phyloP scores from a whole-genome alignment of 805 yeast genomes.

The Candida argentea region DNA sequence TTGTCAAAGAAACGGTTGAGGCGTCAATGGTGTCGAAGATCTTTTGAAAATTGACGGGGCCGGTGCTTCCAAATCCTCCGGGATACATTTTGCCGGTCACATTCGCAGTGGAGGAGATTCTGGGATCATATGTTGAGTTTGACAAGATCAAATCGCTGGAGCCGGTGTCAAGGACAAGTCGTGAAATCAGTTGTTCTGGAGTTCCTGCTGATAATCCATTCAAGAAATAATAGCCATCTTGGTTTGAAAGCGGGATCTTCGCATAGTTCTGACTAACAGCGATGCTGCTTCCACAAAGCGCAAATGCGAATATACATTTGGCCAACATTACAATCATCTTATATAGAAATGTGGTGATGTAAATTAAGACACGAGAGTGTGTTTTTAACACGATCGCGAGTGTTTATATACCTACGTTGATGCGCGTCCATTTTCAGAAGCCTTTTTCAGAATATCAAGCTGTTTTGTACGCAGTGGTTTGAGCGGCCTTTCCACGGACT shows the following conservation, averaged over 20 bases:
- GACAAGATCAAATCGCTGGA: constrained; percentile 5
- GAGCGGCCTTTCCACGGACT: too few relatives aligned
- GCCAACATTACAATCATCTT: too few relatives aligned
- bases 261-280: too few relatives aligned
- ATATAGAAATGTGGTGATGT: too few relatives aligned
- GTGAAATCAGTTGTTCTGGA: constrained; percentile 4
- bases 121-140: not conserved
- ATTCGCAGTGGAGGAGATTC: constrained; percentile 1
- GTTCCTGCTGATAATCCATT: constrained; percentile 7
- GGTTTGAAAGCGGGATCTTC: not conserved
- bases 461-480: too few relatives aligned
- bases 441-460: too few relatives aligned
- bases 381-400: not conserved
- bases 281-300: too few relatives aligned
- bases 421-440: too few relatives aligned
- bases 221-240: constrained; percentile 5
- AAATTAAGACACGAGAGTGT: too few relatives aligned
- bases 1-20: constrained; percentile 1
- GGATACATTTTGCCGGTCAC: not conserved
- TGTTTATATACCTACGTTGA: not conserved
- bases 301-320: too few relatives aligned
- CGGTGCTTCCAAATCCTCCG: not conserved
- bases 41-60: not conserved
- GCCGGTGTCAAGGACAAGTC: constrained; percentile 6
- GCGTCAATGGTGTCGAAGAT: not conserved